These are phyloP conservation scores for Vitis cinerea DNA, from an alignment of 164 flowering plant genomes.

Conservation along the genomic window DNA sequence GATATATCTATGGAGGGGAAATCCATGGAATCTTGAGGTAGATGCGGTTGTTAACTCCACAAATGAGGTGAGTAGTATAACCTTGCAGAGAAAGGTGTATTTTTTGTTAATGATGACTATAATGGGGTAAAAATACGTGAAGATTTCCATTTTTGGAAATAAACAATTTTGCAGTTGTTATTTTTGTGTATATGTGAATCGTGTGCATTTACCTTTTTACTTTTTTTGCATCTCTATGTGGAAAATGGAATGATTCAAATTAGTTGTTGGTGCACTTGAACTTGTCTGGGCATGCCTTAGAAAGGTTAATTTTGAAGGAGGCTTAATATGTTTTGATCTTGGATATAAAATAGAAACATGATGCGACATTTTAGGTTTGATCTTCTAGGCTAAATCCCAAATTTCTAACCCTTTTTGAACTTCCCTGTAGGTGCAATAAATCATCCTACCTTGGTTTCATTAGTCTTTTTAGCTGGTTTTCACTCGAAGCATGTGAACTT, in stretches of 20 bases:
- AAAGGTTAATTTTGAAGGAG: neutral
- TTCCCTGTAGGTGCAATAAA: neutral
- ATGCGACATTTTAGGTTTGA: neutral
- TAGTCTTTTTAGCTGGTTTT: neutral
- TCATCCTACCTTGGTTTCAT: neutral
- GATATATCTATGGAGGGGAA: conserved; percentile 94
- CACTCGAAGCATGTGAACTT: neutral
- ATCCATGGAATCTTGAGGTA: conserved; percentile 98
- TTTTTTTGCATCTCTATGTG: neutral
- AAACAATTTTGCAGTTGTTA: neutral
- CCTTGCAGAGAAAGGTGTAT: neutral
- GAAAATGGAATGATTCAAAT: neutral
- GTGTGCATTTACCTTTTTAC: neutral
- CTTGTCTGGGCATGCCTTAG: neutral
- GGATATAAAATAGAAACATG: neutral
- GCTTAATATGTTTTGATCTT: neutral
- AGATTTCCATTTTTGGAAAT: neutral
- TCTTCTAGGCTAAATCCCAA: neutral
- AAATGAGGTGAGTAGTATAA: conserved; percentile 68
- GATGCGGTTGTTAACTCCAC: conserved; percentile 99
- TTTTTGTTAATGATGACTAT: neutral
- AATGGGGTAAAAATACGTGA: neutral
- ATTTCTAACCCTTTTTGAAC: neutral
- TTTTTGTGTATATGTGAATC: neutral
- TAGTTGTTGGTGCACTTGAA: neutral